These are phyloP conservation scores for Ulota crispa DNA, from an alignment of 225 moss, liverwort and hornwort species.

Conservation along the genomic window DNA sequence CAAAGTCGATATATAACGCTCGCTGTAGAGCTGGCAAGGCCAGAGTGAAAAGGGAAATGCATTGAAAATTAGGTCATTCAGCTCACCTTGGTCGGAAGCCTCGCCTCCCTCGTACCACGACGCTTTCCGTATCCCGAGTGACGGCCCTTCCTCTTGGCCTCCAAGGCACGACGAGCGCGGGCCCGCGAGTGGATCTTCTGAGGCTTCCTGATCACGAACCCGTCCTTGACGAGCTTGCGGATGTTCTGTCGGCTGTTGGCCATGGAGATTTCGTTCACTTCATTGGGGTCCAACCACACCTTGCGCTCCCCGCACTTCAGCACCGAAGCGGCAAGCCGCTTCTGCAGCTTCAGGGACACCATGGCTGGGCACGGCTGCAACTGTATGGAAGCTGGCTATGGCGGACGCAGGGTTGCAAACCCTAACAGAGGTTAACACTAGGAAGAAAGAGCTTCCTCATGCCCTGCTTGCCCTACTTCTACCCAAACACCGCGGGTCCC, in stretches of 20 bases:
- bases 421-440: background rate
- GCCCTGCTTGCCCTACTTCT: no score
- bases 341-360: conserved; percentile 97
- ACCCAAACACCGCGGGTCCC: no score
- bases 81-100: conserved; percentile 77
- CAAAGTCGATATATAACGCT: no score
- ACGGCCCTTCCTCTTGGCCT: conserved; percentile 88
- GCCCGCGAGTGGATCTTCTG: conserved; percentile 89
- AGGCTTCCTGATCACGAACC: conserved; percentile 83
- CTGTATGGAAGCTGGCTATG: background rate
- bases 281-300: conserved; percentile 89
- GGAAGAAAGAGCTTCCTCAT: no score
- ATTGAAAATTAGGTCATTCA: no score
- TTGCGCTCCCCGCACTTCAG: conserved; percentile 87
- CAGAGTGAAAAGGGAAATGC: no score
- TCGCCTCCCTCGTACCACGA: conserved; percentile 80
- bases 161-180: conserved; percentile 75
- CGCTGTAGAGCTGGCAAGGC: no score
- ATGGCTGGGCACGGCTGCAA: conserved; percentile 25
- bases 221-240: conserved; percentile 86
- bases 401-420: conserved; percentile 20
- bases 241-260: conserved; percentile 89
- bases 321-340: conserved; percentile 89
- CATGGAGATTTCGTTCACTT: conserved; percentile 88
- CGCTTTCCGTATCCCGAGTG: conserved; percentile 88